A percentile compares a stretch with the other conserved stretches of the same genome.
These are phyloP conservation scores for Macaranga tanarius DNA, from an alignment of 441 rosid genomes.

Conservation along the genomic window DNA sequence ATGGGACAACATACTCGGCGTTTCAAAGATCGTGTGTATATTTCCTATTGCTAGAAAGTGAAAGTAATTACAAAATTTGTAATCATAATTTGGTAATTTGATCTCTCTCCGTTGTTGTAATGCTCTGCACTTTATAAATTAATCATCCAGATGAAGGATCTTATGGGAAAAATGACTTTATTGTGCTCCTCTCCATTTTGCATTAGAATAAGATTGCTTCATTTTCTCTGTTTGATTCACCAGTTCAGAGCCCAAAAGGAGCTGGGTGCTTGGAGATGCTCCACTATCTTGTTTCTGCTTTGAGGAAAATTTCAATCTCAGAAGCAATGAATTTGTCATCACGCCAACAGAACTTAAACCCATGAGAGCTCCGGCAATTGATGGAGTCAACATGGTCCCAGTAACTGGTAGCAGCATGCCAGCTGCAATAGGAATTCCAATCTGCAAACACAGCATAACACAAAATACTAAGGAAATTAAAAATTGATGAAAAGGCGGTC, in stretches of 20 bases:
- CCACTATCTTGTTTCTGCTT: conserved; percentile 34
- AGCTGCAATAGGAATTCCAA: conserved; percentile 93
- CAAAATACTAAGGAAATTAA: background rate
- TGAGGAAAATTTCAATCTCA: conserved; percentile 63
- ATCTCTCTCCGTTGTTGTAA: background rate
- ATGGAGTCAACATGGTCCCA: conserved; percentile 90
- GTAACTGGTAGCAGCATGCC: conserved; percentile 80
- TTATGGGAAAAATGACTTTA: background rate
- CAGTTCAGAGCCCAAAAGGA: conserved; percentile 23
- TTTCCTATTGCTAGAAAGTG: too few species aligned
- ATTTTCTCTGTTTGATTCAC: conserved; percentile 31
- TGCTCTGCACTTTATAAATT: too few species aligned
- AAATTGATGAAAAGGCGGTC: too few species aligned
- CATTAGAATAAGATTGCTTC: conserved; percentile 29
- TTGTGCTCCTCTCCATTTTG: conserved; percentile 33
- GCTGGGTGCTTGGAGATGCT: conserved; percentile 11
- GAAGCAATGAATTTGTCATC: conserved; percentile 81
- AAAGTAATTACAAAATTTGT: background rate
- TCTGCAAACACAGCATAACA: conserved; percentile 33
- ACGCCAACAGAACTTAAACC: conserved; percentile 94
- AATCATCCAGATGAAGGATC: background rate
- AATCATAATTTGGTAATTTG: background rate
- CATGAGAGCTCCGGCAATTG: conserved; percentile 96
- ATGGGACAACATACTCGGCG: too few species aligned
- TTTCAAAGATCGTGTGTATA: too few species aligned